Conservation (phyloP, 1,284 basidiomycete genomes). For the Pseudozyma sp. region DNA sequence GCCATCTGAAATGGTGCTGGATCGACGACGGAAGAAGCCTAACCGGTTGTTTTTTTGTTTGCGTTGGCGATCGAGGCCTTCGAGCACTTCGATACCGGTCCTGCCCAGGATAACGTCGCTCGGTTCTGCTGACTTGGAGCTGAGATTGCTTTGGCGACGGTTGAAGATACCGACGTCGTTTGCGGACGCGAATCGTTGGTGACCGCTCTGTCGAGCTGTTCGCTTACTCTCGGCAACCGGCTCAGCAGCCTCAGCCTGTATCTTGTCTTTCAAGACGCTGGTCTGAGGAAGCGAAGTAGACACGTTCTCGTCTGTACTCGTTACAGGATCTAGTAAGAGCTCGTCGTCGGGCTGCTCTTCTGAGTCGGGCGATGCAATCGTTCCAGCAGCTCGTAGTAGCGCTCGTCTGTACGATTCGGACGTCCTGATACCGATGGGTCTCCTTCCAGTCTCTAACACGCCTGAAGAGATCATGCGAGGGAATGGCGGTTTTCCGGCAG, state of each 20-base stretch:
- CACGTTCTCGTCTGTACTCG: neutral
- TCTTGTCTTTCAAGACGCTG: slow-evolving; percentile 12
- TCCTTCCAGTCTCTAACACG: slow-evolving; percentile 13
- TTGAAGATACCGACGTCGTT: slow-evolving; percentile 23
- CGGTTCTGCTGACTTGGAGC: neutral
- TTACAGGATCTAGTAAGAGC: neutral
- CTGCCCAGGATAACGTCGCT: slow-evolving; percentile 30
- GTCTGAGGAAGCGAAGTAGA: slow-evolving; percentile 50
- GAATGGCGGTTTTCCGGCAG: slow-evolving; percentile 5
- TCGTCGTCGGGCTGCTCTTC: slow-evolving; percentile 8
- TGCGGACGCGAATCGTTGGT: slow-evolving; percentile 34
- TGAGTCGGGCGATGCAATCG: neutral
- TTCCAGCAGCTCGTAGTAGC: slow-evolving; percentile 27
- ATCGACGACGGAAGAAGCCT: slow-evolving; percentile 32
- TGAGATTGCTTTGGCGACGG: slow-evolving; percentile 8
- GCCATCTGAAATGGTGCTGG: slow-evolving; percentile 25
- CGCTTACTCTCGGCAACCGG: neutral
- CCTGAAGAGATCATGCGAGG: slow-evolving; percentile 26
- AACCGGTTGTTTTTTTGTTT: slow-evolving; percentile 14
- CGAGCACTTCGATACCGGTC: slow-evolving; percentile 59
- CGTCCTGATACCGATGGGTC: slow-evolving; percentile 45
- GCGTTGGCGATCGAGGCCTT: slow-evolving; percentile 47
- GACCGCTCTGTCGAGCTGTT: neutral
- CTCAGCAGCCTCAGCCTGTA: slow-evolving; percentile 11
- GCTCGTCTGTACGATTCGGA: slow-evolving; percentile 47